phyloP scores from a whole-genome alignment of 768 basidiomycete genomes.

The Russula emetica region DNA sequence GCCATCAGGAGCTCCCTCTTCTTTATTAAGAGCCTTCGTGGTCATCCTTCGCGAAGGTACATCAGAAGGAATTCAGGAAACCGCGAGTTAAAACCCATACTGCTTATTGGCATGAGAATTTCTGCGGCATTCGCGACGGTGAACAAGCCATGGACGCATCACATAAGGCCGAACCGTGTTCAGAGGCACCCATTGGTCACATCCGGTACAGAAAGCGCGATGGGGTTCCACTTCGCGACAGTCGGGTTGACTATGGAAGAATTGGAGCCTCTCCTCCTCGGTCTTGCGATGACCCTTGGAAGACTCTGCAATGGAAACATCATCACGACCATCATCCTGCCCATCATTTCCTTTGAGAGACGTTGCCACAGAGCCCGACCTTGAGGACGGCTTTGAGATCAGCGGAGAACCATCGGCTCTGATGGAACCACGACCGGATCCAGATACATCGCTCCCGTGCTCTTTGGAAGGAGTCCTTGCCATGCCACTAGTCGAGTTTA shows the following conservation, averaged over 20 bases:
- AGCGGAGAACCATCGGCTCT: slow-evolving; percentile 1
- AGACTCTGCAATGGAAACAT: slow-evolving; percentile 53
- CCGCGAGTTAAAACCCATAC: slow-evolving; percentile 30
- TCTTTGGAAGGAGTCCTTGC: slow-evolving; percentile 6
- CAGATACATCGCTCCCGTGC: neutral
- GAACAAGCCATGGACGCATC: slow-evolving; percentile 58
- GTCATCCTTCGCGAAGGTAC: slow-evolving; percentile 5
- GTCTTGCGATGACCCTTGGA: slow-evolving; percentile 46
- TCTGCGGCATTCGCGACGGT: slow-evolving; percentile 51
- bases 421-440: neutral
- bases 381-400: slow-evolving; percentile 11
- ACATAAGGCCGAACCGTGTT: slow-evolving; percentile 53
- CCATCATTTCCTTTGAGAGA: slow-evolving; percentile 17
- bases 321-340: slow-evolving; percentile 40
- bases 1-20: slow-evolving; percentile 26
- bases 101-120: slow-evolving; percentile 30
- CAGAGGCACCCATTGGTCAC: slow-evolving; percentile 53
- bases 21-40: slow-evolving; percentile 11
- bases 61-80: slow-evolving; percentile 5
- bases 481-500: neutral
- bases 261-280: slow-evolving; percentile 59
- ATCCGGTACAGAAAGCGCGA: slow-evolving; percentile 55
- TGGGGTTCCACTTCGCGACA: slow-evolving; percentile 54
- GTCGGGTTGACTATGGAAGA: slow-evolving; percentile 58
- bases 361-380: slow-evolving; percentile 4